phyloP scores from a whole-genome alignment of 1,284 basidiomycete genomes.

The Ceratobasidium sp. region DNA sequence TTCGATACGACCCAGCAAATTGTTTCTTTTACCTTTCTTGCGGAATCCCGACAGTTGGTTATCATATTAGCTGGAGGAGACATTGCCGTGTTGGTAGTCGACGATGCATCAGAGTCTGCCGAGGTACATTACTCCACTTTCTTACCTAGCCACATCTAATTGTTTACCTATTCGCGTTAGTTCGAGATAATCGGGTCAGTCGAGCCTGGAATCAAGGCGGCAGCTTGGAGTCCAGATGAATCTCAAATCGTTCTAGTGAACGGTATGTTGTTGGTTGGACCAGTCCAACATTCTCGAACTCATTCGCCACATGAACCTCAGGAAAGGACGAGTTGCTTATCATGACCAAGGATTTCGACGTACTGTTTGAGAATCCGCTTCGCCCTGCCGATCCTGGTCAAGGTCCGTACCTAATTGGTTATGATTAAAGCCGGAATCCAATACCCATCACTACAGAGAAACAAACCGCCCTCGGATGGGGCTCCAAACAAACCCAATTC shows the following conservation, averaged over 20 bases:
- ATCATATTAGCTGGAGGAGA: slow-evolving; percentile 81
- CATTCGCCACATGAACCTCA: slow-evolving; percentile 53
- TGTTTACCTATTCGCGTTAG: slow-evolving; percentile 52
- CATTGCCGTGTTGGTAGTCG: slow-evolving; percentile 74
- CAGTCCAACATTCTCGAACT: background rate
- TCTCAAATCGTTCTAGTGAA: slow-evolving; percentile 84
- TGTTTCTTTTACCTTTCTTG: slow-evolving; percentile 72
- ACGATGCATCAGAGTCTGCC: slow-evolving; percentile 63
- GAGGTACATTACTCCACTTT: slow-evolving; percentile 55
- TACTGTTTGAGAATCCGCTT: slow-evolving; percentile 82
- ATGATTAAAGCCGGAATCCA: no score
- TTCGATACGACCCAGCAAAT: slow-evolving; percentile 60
- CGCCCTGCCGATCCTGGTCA: slow-evolving; percentile 86
- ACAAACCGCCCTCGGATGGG: slow-evolving; percentile 97
- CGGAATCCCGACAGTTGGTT: slow-evolving; percentile 74
- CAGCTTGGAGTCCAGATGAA: slow-evolving; percentile 92
- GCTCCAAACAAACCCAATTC: slow-evolving; percentile 96
- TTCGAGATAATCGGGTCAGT: slow-evolving; percentile 87
- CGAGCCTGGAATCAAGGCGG: slow-evolving; percentile 85
- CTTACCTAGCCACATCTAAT: background rate
- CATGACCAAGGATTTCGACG: slow-evolving; percentile 91
- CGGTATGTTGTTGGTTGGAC: slow-evolving; percentile 60
- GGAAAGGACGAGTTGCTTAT: slow-evolving; percentile 85
- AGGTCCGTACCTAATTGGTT: slow-evolving; percentile 62
- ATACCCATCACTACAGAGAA: slow-evolving; percentile 67